Evolutionary conservation across 495 filamentous ascomycete genomes (phyloP), one percentile per base, ranked within the genome.

Genomic region (Chaetomium cochliodes): DNA sequence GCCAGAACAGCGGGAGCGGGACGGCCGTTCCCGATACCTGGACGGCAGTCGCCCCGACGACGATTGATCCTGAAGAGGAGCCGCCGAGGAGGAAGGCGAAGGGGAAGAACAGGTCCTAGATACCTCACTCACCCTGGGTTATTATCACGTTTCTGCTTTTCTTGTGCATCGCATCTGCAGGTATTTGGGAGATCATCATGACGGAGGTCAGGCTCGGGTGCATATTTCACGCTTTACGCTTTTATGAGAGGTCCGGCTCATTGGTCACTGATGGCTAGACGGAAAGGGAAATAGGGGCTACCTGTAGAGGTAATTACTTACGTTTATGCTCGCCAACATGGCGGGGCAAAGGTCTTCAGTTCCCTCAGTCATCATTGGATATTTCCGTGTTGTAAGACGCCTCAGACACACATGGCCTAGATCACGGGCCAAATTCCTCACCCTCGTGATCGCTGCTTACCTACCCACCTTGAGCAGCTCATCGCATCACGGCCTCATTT

Each of bases 11-110:
- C 28, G 66, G 59, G 5, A 66, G 53, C 23, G 62, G 62, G 9
- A 70, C 68, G 0, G 58, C 44, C 0, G 68, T 67, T n/a, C 68
- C 68, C 0, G 65, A 67, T 2, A 58, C 53, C 46, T 70, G 62
- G 62, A 70, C 68, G 1, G 58, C 58, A 1, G 30, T 61, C n/a
- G 58, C 58, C 18, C 26, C 58, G 20, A 50, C 33, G 5, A 37
- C 46, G 20, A 11, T 39, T 5, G 47, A 61, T 18, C 12, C 11
- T 5, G 58, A 61, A 20, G 58, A 51, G 12, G 58, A 51, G 13
- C 2, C 30, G 7, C 28, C 20, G 20, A 61, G 58, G 47, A 61
- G 58, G 22, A 61, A 12, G 26, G n/a, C 23, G 8, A 51, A 52
- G 18, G 58, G 58, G 20, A 61, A 49, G 57, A 16, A 59, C 42